Evolutionary conservation across 768 basidiomycete genomes (phyloP), one percentile per base, ranked within the genome.

Genomic region (Tylopilus balloui): DNA sequence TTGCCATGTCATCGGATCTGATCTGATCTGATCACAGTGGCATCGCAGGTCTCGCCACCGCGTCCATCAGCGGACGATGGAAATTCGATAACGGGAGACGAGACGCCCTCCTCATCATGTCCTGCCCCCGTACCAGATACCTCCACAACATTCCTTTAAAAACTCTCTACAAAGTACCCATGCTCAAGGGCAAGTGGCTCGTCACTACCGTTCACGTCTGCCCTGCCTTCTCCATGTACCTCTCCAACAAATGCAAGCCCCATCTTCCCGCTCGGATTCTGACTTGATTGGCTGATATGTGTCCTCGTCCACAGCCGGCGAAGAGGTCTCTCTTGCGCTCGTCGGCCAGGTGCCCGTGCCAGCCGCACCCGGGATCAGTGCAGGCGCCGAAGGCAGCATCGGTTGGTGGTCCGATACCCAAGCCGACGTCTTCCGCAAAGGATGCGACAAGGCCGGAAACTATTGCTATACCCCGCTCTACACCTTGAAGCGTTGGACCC

Each of bases 31-130:
- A n/a, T n/a, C n/a, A 2, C 31, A 65, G 62, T 3, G 38, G 36
- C 27, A 0, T 66, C 17, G 50, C 64, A 3, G 67, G 65, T 3
- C 15, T 72, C 32, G 67, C 57, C 0, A 59, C 50, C 8, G 68
- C 67, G 0, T 60, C 68, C 17, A 23, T 73, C 51, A 66, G 66
- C 35, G 69, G 63, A 4, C 57, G 61, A 23, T 72, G 70, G 69
- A 59, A 66, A 31, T 72, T 71, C 48, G 60, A 61, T 7, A 45
- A 17, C 15, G 62, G 65, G 0, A 62, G 54, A 39, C 67, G 64
- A 2, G 68, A 63, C 3, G 71, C 71, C n/a, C 48, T 73, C 25
- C 51, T 72, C 8, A 53, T 70, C 53, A 72, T 72, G 68, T 53
- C 54, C 36, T 48, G 27, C 13, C 69, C 71, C 6, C 64, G 60